These are phyloP conservation scores for Cylindrotheca closterium DNA, from an alignment of 108 stramenopile species.

Conservation along the genomic window DNA sequence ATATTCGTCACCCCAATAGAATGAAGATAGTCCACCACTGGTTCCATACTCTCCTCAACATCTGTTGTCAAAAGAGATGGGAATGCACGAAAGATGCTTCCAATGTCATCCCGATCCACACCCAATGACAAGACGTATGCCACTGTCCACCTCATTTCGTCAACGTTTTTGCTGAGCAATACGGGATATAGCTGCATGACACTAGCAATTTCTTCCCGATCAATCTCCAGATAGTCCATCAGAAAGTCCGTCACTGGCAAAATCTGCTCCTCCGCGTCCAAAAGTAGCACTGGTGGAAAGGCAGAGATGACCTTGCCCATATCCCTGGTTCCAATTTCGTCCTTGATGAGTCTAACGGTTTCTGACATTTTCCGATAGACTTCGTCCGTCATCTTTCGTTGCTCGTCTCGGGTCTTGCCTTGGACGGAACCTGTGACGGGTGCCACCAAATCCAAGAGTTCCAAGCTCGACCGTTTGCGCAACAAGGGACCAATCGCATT, in stretches of 20 bases:
- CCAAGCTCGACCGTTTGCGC: conserved; percentile 42
- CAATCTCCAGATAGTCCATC: conserved; percentile 61
- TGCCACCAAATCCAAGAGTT: conserved; percentile 62
- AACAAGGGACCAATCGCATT: conserved; percentile 65
- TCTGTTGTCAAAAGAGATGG: conserved; percentile 60
- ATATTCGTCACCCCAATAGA: conserved; percentile 61
- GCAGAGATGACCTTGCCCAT: conserved; percentile 66
- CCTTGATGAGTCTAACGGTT: conserved; percentile 51
- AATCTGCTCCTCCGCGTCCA: conserved; percentile 57
- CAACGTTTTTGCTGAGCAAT: conserved; percentile 49
- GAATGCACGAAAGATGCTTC: conserved; percentile 66
- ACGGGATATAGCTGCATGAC: conserved; percentile 62
- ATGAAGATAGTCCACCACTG: conserved; percentile 62
- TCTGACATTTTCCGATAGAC: conserved; percentile 57
- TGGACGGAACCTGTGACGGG: conserved; percentile 37
- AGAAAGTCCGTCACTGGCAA: conserved; percentile 45
- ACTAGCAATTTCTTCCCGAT: conserved; percentile 58
- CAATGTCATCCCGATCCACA: conserved; percentile 51
- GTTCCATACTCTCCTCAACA: conserved; percentile 53
- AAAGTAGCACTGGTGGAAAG: conserved; percentile 56
- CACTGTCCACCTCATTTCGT: conserved; percentile 47
- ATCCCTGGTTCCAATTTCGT: conserved; percentile 60
- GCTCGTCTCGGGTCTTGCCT: conserved; percentile 3
- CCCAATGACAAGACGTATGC: conserved; percentile 43
- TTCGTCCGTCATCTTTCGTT: conserved; percentile 32